Evolutionary conservation across 176 grass and related monocot genomes (phyloP).

Genomic region (Metroxylon sagu): DNA sequence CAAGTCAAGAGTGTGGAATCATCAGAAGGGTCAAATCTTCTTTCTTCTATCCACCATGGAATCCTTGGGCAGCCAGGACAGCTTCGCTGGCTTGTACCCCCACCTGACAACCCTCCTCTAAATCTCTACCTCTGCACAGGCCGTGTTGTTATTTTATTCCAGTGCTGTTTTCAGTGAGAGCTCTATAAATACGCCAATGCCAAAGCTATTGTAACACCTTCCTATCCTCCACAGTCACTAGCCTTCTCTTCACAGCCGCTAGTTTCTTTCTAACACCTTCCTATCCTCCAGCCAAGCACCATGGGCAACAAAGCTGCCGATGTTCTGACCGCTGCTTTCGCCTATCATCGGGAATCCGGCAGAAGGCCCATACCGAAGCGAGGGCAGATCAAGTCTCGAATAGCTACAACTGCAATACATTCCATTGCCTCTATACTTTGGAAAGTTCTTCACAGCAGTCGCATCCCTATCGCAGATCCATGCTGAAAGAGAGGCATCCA

Average conservation of each 20-base stretch:
- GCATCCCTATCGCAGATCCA: neutral
- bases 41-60: neutral
- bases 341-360: neutral
- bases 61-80: neutral
- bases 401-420: constrained; percentile 9
- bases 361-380: constrained; percentile 28
- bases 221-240: too few relatives aligned
- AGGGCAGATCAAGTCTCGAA: constrained; percentile 39
- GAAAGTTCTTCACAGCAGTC: constrained; percentile 13
- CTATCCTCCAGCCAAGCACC: too few relatives aligned
- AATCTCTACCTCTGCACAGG: too few relatives aligned
- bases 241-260: too few relatives aligned
- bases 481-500: too few relatives aligned
- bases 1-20: too few relatives aligned
- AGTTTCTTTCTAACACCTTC: too few relatives aligned
- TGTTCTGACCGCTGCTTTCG: neutral
- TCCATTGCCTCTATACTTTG: constrained; percentile 22
- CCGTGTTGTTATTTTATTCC: too few relatives aligned
- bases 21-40: neutral
- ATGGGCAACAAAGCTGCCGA: constrained; percentile 8
- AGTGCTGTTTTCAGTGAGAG: too few relatives aligned
- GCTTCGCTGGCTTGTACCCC: neutral
- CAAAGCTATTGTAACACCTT: too few relatives aligned
- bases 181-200: too few relatives aligned
- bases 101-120: too few relatives aligned